These are phyloP conservation scores for Lepidium africanum DNA, from an alignment of 345 rosid species.

Conservation along the genomic window DNA sequence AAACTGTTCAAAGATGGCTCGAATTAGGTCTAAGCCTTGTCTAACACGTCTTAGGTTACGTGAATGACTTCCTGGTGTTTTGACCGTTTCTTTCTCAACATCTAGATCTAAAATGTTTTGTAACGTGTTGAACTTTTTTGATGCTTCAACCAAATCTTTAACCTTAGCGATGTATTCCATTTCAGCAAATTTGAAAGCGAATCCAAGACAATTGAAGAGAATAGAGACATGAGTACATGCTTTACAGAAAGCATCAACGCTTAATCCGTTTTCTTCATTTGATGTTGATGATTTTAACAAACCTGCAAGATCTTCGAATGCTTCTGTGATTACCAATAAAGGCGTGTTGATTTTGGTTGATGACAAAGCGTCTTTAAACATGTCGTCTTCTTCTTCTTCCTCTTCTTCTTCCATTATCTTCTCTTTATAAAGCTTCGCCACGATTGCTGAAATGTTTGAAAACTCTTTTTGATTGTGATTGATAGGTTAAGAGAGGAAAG, in stretches of 20 bases:
- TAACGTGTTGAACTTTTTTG: constrained; percentile 42
- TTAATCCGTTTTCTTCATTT: constrained; percentile 24
- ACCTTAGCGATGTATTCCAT: constrained; percentile 76
- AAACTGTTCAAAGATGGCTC: constrained; percentile 71
- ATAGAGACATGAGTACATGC: constrained; percentile 66
- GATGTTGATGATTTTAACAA: constrained; percentile 20
- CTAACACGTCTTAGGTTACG: constrained; percentile 82
- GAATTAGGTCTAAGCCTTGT: constrained; percentile 85
- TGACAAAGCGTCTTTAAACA: constrained; percentile 22
- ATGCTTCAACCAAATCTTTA: constrained; percentile 60
- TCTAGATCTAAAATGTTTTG: constrained; percentile 54
- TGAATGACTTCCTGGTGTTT: constrained; percentile 68
- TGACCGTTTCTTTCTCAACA: constrained; percentile 61
- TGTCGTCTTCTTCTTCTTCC: constrained; percentile 16
- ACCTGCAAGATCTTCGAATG: constrained; percentile 49
- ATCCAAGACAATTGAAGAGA: constrained; percentile 67
- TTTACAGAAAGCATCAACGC: constrained; percentile 48
- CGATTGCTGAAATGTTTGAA: constrained; percentile 15
- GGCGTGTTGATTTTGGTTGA: constrained; percentile 27
- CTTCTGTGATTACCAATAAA: constrained; percentile 44
- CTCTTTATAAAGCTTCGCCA: constrained; percentile 29
- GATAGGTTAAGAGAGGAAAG: constrained; percentile 1
- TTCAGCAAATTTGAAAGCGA: constrained; percentile 89
- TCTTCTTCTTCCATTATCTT: constrained; percentile 19
- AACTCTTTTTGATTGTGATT: constrained; percentile 6